These are phyloP conservation scores for Byssochlamys sp. DNA, from an alignment of 2,329 filamentous ascomycete genomes.

Conservation along the genomic window DNA sequence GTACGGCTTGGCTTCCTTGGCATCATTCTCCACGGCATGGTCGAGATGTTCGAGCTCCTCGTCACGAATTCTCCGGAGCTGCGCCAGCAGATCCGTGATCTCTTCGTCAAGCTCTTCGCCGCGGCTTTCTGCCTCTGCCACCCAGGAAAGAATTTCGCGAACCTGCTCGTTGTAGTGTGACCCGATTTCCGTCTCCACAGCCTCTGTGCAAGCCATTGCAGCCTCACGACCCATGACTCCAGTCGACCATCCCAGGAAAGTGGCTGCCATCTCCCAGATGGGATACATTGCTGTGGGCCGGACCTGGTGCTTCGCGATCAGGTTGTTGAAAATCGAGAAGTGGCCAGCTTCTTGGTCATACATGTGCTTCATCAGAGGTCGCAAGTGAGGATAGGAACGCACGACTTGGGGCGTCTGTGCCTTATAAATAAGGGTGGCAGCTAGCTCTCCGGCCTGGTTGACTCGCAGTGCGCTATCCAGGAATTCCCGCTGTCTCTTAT, in stretches of 20 bases:
- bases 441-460: conserved; percentile 96
- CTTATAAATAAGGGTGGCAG: conserved; percentile 85
- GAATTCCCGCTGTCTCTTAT: conserved; percentile 60
- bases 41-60: conserved; percentile 96
- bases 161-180: conserved; percentile 93
- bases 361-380: conserved; percentile 92
- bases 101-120: conserved; percentile 76
- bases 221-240: conserved; percentile 82
- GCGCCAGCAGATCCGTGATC: conserved; percentile 59
- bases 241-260: conserved; percentile 77
- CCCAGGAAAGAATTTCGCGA: conserved; percentile 68
- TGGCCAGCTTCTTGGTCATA: conserved; percentile 91
- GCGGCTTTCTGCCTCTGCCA: conserved; percentile 60
- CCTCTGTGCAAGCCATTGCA: conserved; percentile 97
- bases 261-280: conserved; percentile 71
- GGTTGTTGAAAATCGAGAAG: conserved; percentile 70
- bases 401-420: conserved; percentile 77
- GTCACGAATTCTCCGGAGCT: conserved; percentile 75
- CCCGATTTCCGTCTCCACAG: conserved; percentile 95
- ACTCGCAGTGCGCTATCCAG: conserved; percentile 77
- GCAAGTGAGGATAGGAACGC: conserved; percentile 72
- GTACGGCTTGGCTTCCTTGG: conserved; percentile 80
- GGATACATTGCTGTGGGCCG: conserved; percentile 89
- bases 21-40: conserved; percentile 85
- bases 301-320: conserved; percentile 77